Evolutionary conservation across 768 basidiomycete genomes (phyloP), one percentile per base, ranked within the genome.

Genomic region (Punctularia strigosozonata): DNA sequence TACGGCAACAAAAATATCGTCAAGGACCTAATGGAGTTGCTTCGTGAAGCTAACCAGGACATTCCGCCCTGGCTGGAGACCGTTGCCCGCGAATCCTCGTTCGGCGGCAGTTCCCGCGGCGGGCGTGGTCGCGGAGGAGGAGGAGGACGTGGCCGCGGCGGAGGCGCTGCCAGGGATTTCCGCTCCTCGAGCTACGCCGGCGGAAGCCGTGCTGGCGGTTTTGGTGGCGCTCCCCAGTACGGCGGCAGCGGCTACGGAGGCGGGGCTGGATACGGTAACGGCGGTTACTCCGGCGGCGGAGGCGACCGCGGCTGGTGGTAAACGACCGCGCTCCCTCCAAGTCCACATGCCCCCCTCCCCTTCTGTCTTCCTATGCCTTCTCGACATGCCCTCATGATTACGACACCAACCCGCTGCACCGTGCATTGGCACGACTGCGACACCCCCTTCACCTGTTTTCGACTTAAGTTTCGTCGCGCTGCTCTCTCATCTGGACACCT

Each of bases 11-110:
- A 80, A 58, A 84, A 85, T 58, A 91, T 97, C 44, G 89, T 85
- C 40, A 76, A 80, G 41, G 92, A 95, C 51, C 69, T 99, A 32
- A 65, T 99, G 37, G 94, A 97, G 58, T 74, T 99, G 4, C 74
- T 99, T 18, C 76, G 86, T 38, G 94, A 99, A 62, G 92, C 94
- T 36, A 92, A 97, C 58, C 91, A 95, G 57, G 90, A 94, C 36
- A 84, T 91, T 41, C 95, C 95, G 1, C 38, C 55, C 2, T 99
- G 92, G 91, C 68, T 99, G 38, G 86, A 91, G 54, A 76, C 80
- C 8, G 78, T 97, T 43, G 77, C 80, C 4, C 74, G 80, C 40
- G 92, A 97, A 61, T 71, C 82, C 38, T 88, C 85, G 18, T 34
- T 34, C 33, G 33, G 33, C 20, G 33, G 33, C 19, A 20, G 33